Evolutionary conservation across 345 rosid genomes (phyloP).

Genomic region (Alliaria petiolata): DNA sequence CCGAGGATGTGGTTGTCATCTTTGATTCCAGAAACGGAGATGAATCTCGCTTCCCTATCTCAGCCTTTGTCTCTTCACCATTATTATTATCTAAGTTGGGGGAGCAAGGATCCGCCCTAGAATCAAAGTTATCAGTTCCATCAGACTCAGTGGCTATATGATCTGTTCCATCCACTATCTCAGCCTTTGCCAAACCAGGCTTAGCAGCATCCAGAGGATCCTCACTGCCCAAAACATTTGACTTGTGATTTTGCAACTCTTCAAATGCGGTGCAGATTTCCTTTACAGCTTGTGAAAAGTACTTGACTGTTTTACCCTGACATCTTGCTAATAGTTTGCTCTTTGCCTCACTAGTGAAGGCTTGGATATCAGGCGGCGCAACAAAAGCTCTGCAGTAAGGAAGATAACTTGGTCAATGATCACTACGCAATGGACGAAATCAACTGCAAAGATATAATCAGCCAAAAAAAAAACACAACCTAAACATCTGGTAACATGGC

Average conservation of each 20-base stretch:
- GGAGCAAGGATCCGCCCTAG: conserved; percentile 39
- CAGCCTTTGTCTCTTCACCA: conserved; percentile 43
- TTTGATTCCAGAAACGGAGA: conserved; percentile 37
- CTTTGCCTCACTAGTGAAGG: conserved; percentile 80
- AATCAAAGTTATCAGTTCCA: conserved; percentile 35
- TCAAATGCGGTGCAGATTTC: conserved; percentile 82
- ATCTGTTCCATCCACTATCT: conserved; percentile 31
- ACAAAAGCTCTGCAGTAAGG: conserved; percentile 73
- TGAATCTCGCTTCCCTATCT: conserved; percentile 36
- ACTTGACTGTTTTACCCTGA: conserved; percentile 67
- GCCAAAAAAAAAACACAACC: neutral
- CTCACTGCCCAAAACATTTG: conserved; percentile 37
- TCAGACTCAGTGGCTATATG: conserved; percentile 34
- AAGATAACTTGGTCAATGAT: conserved; percentile 9
- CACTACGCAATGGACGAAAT: neutral
- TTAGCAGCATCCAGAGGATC: conserved; percentile 44
- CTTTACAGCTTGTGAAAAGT: conserved; percentile 75
- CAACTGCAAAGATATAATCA: conserved; percentile 7
- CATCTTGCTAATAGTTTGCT: conserved; percentile 60
- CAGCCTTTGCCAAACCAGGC: conserved; percentile 40
- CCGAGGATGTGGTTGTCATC: conserved; percentile 36
- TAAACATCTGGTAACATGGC: conserved; percentile 9
- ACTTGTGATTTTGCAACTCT: conserved; percentile 49
- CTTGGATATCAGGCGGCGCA: conserved; percentile 81
- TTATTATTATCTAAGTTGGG: conserved; percentile 35